phyloP scores from a whole-genome alignment of 169 alveolate species.

The Ichthyophthirius multifiliis region DNA sequence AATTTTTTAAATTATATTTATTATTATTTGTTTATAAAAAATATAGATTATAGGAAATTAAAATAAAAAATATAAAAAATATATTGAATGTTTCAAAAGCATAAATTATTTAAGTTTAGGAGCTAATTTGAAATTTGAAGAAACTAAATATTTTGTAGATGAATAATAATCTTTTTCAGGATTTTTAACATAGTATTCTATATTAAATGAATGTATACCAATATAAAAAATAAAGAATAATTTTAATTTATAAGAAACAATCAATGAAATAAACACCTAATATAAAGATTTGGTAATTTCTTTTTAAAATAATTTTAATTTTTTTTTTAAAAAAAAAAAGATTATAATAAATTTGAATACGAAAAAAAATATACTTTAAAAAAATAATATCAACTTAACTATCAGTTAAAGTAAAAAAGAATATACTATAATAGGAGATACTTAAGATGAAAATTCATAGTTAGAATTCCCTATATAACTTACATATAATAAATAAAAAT shows the following conservation, averaged over 20 bases:
- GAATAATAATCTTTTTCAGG: not conserved
- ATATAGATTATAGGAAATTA: not conserved
- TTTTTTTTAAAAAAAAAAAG: not conserved
- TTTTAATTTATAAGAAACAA: not conserved
- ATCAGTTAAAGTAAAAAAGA: not conserved
- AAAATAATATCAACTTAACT: not conserved
- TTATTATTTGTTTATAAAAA: not conserved
- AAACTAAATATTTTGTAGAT: not conserved
- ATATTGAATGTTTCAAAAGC: not conserved
- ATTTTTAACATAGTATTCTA: not conserved
- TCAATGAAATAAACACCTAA: not conserved
- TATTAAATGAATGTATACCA: not conserved
- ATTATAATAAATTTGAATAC: not conserved
- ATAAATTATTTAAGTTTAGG: not conserved
- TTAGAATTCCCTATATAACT: not conserved
- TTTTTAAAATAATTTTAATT: not conserved
- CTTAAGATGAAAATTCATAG: not conserved
- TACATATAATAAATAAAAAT: not conserved
- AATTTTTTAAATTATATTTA: not conserved
- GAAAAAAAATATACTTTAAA: not conserved
- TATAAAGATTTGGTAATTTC: not conserved
- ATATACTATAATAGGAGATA: not conserved
- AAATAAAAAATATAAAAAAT: not conserved
- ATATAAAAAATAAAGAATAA: not conserved
- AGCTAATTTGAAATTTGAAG: not conserved